A percentile compares a stretch with the other conserved stretches of the same genome.
These are phyloP conservation scores for Talaromyces pinophilus DNA, from an alignment of 2,329 filamentous ascomycete species.

Conservation along the genomic window DNA sequence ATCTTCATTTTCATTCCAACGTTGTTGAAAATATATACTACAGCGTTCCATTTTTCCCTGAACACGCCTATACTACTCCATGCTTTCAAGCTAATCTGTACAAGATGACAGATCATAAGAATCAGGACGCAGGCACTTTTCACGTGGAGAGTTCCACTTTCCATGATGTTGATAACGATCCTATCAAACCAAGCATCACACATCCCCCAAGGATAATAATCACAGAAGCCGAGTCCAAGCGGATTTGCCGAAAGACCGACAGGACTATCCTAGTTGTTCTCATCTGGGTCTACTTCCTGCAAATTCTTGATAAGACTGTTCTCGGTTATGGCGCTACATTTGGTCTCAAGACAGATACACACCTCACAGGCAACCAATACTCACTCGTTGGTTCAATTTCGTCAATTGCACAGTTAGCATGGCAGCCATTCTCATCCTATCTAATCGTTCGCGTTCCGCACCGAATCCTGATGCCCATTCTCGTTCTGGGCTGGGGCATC, in stretches of 20 bases:
- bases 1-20: background rate
- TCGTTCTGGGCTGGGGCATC: slow-evolving; percentile 53
- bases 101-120: slow-evolving; percentile 2
- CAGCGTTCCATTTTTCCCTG: too few species aligned
- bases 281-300: slow-evolving; percentile 50
- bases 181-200: slow-evolving; percentile 7
- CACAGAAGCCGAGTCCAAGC: slow-evolving; percentile 48
- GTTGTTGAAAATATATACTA: background rate
- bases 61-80: background rate
- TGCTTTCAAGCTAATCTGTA: background rate
- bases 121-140: background rate
- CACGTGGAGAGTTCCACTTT: background rate
- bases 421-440: slow-evolving; percentile 61
- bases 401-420: slow-evolving; percentile 61
- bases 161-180: background rate
- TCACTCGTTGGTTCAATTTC: slow-evolving; percentile 60
- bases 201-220: slow-evolving; percentile 23
- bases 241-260: slow-evolving; percentile 64
- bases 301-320: slow-evolving; percentile 61
- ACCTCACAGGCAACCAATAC: slow-evolving; percentile 58
- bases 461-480: slow-evolving; percentile 57
- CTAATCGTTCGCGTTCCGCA: slow-evolving; percentile 64
- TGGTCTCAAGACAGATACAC: slow-evolving; percentile 53
- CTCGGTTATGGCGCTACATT: slow-evolving; percentile 61
- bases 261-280: slow-evolving; percentile 55